Percentiles rank a stretch among this genome's conserved stretches.
Conservation (phyloP, 805 yeast genomes). For the Saccharomyces cerevisiae region DNA sequence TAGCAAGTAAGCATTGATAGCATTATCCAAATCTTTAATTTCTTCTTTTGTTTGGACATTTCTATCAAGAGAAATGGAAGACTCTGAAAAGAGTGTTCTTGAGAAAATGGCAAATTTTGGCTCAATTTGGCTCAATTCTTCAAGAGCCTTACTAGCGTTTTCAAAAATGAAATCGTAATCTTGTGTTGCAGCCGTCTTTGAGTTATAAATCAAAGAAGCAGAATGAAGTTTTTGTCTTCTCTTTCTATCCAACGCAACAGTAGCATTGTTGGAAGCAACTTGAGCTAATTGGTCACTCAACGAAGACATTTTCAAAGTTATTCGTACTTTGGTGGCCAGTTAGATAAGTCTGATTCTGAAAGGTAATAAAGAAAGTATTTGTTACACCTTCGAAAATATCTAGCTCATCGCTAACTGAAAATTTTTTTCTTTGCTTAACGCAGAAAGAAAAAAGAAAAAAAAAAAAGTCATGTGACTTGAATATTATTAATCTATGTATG, state of each 20-base stretch:
- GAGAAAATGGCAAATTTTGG: slow-evolving; percentile 64
- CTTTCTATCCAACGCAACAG: slow-evolving; percentile 79
- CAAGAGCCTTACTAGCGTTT: slow-evolving; percentile 66
- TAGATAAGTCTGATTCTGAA: background rate
- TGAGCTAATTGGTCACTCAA: slow-evolving; percentile 76
- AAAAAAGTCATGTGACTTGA: background rate
- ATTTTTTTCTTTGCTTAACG: background rate
- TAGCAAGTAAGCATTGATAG: slow-evolving; percentile 65
- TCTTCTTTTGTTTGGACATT: slow-evolving; percentile 74
- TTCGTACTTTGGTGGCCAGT: background rate
- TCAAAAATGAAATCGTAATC: slow-evolving; percentile 78
- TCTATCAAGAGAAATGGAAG: slow-evolving; percentile 74
- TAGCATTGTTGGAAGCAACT: slow-evolving; percentile 54
- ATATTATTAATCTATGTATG: background rate
- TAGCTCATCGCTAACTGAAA: slow-evolving; percentile 1
- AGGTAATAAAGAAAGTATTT: background rate
- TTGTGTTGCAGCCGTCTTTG: slow-evolving; percentile 87
- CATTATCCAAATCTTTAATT: slow-evolving; percentile 61
- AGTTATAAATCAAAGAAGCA: slow-evolving; percentile 76
- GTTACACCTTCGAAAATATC: background rate
- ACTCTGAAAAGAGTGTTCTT: slow-evolving; percentile 69
- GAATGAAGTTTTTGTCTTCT: slow-evolving; percentile 80
- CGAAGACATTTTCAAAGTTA: slow-evolving; percentile 36
- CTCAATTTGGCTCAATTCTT: slow-evolving; percentile 64
- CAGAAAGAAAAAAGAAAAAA: slow-evolving; percentile 2